phyloP scores from a whole-genome alignment of 805 yeast species.

The Debaryomyces maramus region DNA sequence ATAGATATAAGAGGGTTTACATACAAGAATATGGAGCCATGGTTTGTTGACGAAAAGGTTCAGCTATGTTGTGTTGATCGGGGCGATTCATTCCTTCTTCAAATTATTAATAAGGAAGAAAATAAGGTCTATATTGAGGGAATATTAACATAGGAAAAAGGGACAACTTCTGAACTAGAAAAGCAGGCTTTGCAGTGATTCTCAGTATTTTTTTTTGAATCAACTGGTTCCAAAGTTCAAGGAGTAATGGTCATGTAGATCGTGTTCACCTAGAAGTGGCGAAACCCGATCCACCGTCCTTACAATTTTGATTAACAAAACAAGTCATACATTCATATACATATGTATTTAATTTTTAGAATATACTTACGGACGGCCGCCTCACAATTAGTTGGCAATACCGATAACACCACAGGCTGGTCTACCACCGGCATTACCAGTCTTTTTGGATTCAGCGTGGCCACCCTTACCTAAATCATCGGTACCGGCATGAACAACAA shows the following conservation, averaged over 20 bases:
- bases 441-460: slow-evolving; percentile 83
- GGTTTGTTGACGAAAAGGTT: slow-evolving; percentile 43
- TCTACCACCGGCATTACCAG: slow-evolving; percentile 98
- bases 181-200: too few relatives aligned
- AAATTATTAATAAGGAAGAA: slow-evolving; percentile 18
- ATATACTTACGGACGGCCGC: too few relatives aligned
- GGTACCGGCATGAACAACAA: slow-evolving; percentile 87
- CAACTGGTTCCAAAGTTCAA: too few relatives aligned
- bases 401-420: slow-evolving; percentile 99
- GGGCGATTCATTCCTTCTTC: slow-evolving; percentile 16
- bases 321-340: not conserved
- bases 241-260: too few relatives aligned
- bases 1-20: slow-evolving; percentile 29
- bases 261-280: too few relatives aligned
- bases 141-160: not conserved
- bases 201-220: too few relatives aligned
- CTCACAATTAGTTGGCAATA: slow-evolving; percentile 45
- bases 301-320: too few relatives aligned
- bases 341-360: too few relatives aligned
- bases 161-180: too few relatives aligned
- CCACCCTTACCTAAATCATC: slow-evolving; percentile 97
- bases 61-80: slow-evolving; percentile 10
- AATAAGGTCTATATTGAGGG: slow-evolving; percentile 7
- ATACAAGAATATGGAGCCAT: slow-evolving; percentile 53
- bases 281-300: too few relatives aligned